Conservation (phyloP, 352 stramenopile species). For the Globisporangium perplexum region DNA sequence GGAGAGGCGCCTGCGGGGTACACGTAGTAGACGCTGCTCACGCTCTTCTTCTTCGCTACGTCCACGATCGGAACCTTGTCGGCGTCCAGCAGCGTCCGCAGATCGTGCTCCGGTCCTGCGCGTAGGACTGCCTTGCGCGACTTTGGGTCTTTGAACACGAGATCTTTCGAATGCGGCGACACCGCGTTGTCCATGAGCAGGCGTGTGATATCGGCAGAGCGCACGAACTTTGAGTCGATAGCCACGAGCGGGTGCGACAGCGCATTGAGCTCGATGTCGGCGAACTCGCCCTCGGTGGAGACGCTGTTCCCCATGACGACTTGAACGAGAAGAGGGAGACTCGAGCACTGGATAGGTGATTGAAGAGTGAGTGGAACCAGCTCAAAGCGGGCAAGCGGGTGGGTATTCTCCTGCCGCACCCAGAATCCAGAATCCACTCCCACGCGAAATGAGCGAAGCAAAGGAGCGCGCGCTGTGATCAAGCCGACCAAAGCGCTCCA, state of each 20-base stretch:
- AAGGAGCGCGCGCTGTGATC: too few relatives aligned
- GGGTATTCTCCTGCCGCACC: too few relatives aligned
- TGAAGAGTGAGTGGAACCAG: background rate
- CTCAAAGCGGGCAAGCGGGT: too few relatives aligned
- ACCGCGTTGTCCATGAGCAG: background rate
- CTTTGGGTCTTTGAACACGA: constrained; percentile 2
- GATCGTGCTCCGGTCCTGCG: background rate
- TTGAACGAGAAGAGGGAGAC: too few relatives aligned
- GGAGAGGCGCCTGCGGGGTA: background rate
- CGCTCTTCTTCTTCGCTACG: background rate
- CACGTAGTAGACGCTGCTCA: constrained; percentile 1
- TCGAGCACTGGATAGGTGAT: background rate
- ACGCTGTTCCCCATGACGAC: constrained; percentile 3
- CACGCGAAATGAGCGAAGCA: too few relatives aligned
- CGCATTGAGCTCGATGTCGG: background rate
- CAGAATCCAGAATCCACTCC: too few relatives aligned
- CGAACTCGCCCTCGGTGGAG: constrained; percentile 1
- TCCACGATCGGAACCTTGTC: background rate
- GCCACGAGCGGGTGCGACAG: background rate
- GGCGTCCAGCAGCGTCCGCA: background rate
- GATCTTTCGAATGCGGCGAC: constrained; percentile 2
- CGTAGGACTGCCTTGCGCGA: background rate
- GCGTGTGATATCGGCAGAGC: background rate
- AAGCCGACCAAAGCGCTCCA: too few relatives aligned
- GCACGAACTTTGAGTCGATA: constrained; percentile 4